These are phyloP conservation scores for Auriculariales sp. DNA, from an alignment of 768 basidiomycete genomes.

Conservation along the genomic window DNA sequence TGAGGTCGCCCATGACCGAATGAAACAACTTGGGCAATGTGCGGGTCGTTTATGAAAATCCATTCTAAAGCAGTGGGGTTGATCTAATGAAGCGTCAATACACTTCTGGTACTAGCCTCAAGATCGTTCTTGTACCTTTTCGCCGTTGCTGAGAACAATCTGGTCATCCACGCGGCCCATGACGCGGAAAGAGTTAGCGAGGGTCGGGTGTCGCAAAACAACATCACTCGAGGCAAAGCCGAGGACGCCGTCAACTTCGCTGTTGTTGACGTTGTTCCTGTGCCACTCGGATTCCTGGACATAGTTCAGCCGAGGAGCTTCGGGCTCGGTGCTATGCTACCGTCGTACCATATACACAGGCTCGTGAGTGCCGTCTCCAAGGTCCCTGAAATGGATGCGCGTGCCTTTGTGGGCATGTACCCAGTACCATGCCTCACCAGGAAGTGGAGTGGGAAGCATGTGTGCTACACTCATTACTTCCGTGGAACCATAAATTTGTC, in stretches of 20 bases:
- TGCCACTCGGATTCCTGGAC: conserved; percentile 11
- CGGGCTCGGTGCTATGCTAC: not conserved
- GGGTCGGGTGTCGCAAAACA: conserved; percentile 24
- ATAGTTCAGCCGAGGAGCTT: not conserved
- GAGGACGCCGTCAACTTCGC: conserved; percentile 14
- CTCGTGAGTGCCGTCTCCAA: not conserved
- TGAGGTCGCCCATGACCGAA: conserved; percentile 17
- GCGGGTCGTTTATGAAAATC: conserved; percentile 3
- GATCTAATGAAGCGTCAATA: conserved; percentile 13
- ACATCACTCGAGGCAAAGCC: conserved; percentile 28
- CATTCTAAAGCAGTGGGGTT: conserved; percentile 23
- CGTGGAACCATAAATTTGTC: conserved; percentile 4
- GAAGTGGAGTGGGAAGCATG: not conserved
- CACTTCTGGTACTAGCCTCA: conserved; percentile 8
- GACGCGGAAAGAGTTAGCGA: conserved; percentile 21
- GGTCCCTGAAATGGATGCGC: not conserved
- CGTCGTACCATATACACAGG: not conserved
- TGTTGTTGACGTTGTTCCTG: conserved; percentile 18
- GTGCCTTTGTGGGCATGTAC: not conserved
- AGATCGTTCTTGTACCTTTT: conserved; percentile 17
- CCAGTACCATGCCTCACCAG: not conserved
- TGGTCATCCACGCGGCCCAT: conserved; percentile 32
- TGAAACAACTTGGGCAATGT: conserved; percentile 3
- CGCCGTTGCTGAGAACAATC: conserved; percentile 26
- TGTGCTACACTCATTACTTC: not conserved